Base-by-base conservation (phyloP, 2,329 filamentous ascomycete genomes). In the Phaeosphaeria sp. region DNA sequence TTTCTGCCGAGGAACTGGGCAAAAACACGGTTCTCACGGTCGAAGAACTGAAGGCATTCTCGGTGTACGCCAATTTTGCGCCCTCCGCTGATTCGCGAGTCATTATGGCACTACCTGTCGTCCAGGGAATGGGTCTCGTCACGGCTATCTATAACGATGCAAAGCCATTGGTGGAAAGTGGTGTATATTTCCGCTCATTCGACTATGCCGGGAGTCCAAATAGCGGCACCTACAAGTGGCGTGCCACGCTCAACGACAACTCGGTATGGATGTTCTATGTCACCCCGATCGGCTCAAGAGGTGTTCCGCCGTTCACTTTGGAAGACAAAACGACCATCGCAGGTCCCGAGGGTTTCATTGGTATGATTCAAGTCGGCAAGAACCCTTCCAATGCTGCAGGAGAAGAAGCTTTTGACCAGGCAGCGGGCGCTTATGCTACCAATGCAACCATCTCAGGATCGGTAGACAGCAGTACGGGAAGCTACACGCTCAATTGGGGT, bases 51-150 rank as follows among this genome's bases (percentile, higher is more conserved):
- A 77, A 81, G 55, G 83, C 81, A 6, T 87, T 88, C 71, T 88
- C 86, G 0, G 84, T 82, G 2, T 87, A 91, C 65, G 87, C 91
- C 42, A 89, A 91, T 48, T 80, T 98, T 30, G 85, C 82, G 51
- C 82, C 85, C 3, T 80, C 82, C 30, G 71, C 77, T 22, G 80
- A 80, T 9, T 83, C 85, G 6, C 73, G 80, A 0, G 84, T 89
- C 1, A 79, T 86, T 0, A 84, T 98, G 45, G 89, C 87, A 0
- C 91, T 96, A 61, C 93, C 93, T 0, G 74, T 97, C 8, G 88
- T 96, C 0, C 94, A 98, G 73, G 95, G 95, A 18, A 95, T 96
- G 87, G 91, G 88, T 0, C 95, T 93, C 67, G 83, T 96, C 20
- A 97, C 93, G 3, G 93, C 84, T 0, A 76, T 91, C 25, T 98